A percentile compares a stretch with the other conserved stretches of the same genome.
These are phyloP conservation scores for Peronospora destructor DNA, from an alignment of 352 stramenopile genomes.

Conservation along the genomic window DNA sequence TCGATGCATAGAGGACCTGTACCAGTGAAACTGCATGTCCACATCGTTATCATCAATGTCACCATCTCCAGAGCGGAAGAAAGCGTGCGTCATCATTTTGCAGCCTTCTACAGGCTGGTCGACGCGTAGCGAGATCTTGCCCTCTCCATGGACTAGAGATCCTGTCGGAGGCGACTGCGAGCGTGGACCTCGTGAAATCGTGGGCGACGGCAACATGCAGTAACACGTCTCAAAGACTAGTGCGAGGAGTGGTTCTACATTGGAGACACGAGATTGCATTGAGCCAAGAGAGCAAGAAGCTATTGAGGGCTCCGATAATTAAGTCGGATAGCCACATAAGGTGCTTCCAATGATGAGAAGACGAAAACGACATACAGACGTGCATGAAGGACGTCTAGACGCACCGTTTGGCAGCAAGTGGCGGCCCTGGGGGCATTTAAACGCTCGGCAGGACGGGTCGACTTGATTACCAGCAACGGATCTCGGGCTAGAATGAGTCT, in stretches of 20 bases:
- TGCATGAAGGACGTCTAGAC: slow-evolving; percentile 7
- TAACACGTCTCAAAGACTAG: slow-evolving; percentile 28
- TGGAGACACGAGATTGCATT: slow-evolving; percentile 6
- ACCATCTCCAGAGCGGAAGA: slow-evolving; percentile 60
- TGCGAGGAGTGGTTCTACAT: slow-evolving; percentile 13
- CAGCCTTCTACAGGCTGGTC: slow-evolving; percentile 69
- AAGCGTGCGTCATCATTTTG: slow-evolving; percentile 67
- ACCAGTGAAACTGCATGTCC: slow-evolving; percentile 66
- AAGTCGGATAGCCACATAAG: slow-evolving; percentile 11
- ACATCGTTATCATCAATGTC: slow-evolving; percentile 71
- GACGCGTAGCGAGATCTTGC: slow-evolving; percentile 66
- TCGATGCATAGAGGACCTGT: slow-evolving; percentile 42
- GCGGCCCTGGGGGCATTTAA: slow-evolving; percentile 18
- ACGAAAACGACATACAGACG: slow-evolving; percentile 10
- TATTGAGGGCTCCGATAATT: neutral
- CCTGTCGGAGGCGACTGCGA: slow-evolving; percentile 41
- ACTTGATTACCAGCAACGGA: slow-evolving; percentile 3
- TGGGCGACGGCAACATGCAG: slow-evolving; percentile 26
- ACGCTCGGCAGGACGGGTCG: slow-evolving; percentile 3
- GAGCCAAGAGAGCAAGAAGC: neutral
- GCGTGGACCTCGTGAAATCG: slow-evolving; percentile 10
- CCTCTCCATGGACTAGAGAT: slow-evolving; percentile 55
- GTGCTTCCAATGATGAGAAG: slow-evolving; percentile 11
- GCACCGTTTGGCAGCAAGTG: slow-evolving; percentile 27
- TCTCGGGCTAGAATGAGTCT: slow-evolving; percentile 12